Evolutionary conservation across 148 eudicot species (phyloP).

Genomic region (Rhododendron ovatum): DNA sequence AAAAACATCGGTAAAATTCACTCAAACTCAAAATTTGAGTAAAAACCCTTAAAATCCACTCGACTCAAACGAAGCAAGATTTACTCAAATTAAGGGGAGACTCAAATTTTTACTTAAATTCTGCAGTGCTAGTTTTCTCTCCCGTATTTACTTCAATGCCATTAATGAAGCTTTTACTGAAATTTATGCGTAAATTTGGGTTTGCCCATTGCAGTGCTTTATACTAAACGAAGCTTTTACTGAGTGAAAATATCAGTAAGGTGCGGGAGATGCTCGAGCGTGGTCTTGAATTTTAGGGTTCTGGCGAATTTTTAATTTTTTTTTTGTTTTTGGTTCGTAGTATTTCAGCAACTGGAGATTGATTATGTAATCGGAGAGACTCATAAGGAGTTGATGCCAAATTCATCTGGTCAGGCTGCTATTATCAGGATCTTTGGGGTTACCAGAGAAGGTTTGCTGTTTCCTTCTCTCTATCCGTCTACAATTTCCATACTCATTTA

Average conservation of each 20-base stretch:
- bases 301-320: neutral
- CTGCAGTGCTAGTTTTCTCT: neutral
- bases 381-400: conserved; percentile 62
- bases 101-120: neutral
- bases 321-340: conserved; percentile 25
- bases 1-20: conserved; percentile 41
- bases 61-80: neutral
- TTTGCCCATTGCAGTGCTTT: neutral
- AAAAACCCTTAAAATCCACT: neutral
- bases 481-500: neutral
- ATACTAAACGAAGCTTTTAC: neutral
- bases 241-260: neutral
- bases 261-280: neutral
- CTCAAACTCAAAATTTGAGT: neutral
- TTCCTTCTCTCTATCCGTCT: neutral
- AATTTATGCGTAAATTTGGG: neutral
- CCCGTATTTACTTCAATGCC: neutral
- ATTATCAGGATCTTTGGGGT: conserved; percentile 89
- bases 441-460: conserved; percentile 60
- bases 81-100: neutral
- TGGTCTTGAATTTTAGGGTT: neutral
- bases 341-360: conserved; percentile 93
- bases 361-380: conserved; percentile 80
- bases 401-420: conserved; percentile 75
- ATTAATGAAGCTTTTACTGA: neutral